These are phyloP conservation scores for Russula griseocarnosa DNA, from an alignment of 768 basidiomycete genomes.

Conservation along the genomic window DNA sequence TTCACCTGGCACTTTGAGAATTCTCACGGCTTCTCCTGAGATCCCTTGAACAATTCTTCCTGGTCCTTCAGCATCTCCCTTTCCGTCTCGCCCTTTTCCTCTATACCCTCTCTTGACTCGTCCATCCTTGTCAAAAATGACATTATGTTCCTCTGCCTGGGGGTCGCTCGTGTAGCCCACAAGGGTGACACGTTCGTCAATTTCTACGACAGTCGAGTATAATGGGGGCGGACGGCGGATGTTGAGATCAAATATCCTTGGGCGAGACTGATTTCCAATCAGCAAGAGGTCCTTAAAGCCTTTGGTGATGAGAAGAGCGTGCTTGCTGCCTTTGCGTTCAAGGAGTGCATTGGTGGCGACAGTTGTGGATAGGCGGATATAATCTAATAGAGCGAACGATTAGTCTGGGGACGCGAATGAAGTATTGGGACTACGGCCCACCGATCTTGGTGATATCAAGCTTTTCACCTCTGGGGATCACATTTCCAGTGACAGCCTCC, in stretches of 20 bases:
- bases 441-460: conserved; percentile 81
- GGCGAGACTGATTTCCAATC: conserved; percentile 93
- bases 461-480: conserved; percentile 59
- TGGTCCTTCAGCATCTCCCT: conserved; percentile 68
- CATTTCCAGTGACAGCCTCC: conserved; percentile 66
- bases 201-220: conserved; percentile 70
- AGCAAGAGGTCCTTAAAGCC: conserved; percentile 89
- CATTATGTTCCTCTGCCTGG: conserved; percentile 64
- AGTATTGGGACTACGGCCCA: conserved; percentile 33
- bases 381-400: conserved; percentile 49
- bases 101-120: conserved; percentile 62
- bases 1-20: conserved; percentile 67
- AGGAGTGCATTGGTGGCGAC: conserved; percentile 95
- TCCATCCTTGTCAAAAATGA: conserved; percentile 73
- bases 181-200: conserved; percentile 91
- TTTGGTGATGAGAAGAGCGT: conserved; percentile 85
- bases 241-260: conserved; percentile 91
- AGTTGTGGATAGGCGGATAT: conserved; percentile 88
- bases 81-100: conserved; percentile 73
- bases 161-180: conserved; percentile 93
- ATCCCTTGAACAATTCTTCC: conserved; percentile 78
- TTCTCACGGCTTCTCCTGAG: conserved; percentile 85
- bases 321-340: conserved; percentile 90
- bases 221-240: conserved; percentile 74
- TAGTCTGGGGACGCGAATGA: not conserved